Evolutionary conservation across 768 basidiomycete genomes (phyloP), one percentile per base, ranked within the genome.

Genomic region (Rhizopogon sp.): DNA sequence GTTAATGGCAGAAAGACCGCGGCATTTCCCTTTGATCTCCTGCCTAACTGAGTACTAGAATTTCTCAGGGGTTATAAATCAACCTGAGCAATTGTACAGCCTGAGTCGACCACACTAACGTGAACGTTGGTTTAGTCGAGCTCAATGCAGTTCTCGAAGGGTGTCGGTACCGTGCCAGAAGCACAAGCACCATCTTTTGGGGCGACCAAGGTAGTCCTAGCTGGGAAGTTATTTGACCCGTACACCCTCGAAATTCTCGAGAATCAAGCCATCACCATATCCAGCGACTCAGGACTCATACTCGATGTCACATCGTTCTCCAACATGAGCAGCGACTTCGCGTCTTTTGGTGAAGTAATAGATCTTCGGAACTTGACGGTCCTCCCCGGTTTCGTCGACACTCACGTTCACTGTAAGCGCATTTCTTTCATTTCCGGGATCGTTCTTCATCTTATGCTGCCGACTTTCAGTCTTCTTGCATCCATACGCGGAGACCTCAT

Each of bases 321-420:
- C 33, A 49, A 50, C 22, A 56, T 28, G 35, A 50, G 37, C 29
- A 39, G 39, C 31, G 8, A 54, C 47, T 31, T 47, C 47, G 10
- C 29, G 55, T 46, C 54, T n/a, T 56, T 42, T 41, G 61, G 64
- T 33, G 65, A 74, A 45, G 66, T 72, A 49, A 68, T 81, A 43
- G 80, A 83, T 64, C 66, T 82, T 37, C 64, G 76, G 33, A 64
- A 70, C 22, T 59, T 73, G 60, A 81, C 79, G 3, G 68, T 85
- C 3, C 66, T 83, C 4, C 83, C 83, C 10, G 82, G 83, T 0
- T 78, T 83, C 52, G 79, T 83, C 13, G 82, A 84, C 56, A 68
- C 71, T 0, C 82, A 83, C 61, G 82, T 84, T 28, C 82, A 81
- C 60, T 62, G 81, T 80, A 59, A 64, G 78, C 66, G 22, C 39